These are phyloP conservation scores for Colletotrichum incanum DNA, from an alignment of 2,329 filamentous ascomycete genomes.

Conservation along the genomic window DNA sequence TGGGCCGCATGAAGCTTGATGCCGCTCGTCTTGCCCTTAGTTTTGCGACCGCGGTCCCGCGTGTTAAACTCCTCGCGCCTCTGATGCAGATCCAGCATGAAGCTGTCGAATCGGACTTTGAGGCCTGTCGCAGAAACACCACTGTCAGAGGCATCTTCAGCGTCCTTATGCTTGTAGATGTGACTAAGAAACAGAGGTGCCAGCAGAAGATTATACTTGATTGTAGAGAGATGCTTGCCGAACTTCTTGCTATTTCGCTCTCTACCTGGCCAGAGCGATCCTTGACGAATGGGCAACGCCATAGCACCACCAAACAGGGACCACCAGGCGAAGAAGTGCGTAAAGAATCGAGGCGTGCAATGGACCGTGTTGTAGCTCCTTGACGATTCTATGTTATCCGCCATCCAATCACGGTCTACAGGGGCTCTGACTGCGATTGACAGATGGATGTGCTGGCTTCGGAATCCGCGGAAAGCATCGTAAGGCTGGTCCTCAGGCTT, in stretches of 20 bases:
- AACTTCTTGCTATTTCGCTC: constrained; percentile 99
- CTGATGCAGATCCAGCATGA: constrained; percentile 97
- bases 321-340: constrained; percentile 99
- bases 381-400: constrained; percentile 81
- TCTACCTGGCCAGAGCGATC: constrained; percentile 88
- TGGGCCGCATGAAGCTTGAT: constrained; percentile 98
- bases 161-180: constrained; percentile 98
- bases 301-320: constrained; percentile 95
- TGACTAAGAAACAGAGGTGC: constrained; percentile 96
- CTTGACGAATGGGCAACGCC: constrained; percentile 94
- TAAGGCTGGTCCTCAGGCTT: constrained; percentile 75
- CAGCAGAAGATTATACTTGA: constrained; percentile 95
- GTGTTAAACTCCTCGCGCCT: constrained; percentile 92
- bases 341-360: constrained; percentile 95
- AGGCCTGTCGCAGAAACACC: constrained; percentile 94
- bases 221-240: constrained; percentile 94
- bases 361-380: constrained; percentile 97
- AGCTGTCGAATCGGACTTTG: constrained; percentile 95
- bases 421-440: constrained; percentile 93
- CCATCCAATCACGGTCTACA: constrained; percentile 87
- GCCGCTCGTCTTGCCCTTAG: constrained; percentile 85
- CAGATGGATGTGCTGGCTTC: constrained; percentile 96
- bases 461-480: constrained; percentile 96
- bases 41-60: constrained; percentile 81
- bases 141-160: constrained; percentile 83